phyloP scores from a whole-genome alignment of 2,329 filamentous ascomycete genomes.

The Beauveria australis region DNA sequence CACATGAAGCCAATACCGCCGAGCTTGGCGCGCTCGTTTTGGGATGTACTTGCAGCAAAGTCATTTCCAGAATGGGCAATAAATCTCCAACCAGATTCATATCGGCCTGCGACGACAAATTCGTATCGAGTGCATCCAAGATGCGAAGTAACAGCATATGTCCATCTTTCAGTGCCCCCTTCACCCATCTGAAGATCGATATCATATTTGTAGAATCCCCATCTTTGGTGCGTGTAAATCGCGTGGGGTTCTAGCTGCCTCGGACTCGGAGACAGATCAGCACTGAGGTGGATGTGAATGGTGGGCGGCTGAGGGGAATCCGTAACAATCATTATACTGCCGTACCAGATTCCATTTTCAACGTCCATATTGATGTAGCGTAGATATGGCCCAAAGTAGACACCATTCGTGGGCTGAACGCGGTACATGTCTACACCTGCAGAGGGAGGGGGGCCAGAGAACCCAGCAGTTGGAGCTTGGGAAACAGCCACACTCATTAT shows the following conservation, averaged over 20 bases:
- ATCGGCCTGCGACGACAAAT: slow-evolving; percentile 83
- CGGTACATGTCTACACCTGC: slow-evolving; percentile 93
- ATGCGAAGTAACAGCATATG: slow-evolving; percentile 94
- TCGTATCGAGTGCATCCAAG: slow-evolving; percentile 97
- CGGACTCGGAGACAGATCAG: slow-evolving; percentile 87
- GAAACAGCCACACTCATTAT: slow-evolving; percentile 73
- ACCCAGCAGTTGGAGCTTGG: slow-evolving; percentile 71
- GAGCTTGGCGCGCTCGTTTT: slow-evolving; percentile 75
- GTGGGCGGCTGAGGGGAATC: slow-evolving; percentile 89
- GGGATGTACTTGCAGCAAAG: slow-evolving; percentile 79
- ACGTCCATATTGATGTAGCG: slow-evolving; percentile 97
- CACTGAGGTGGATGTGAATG: slow-evolving; percentile 86
- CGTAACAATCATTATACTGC: slow-evolving; percentile 87
- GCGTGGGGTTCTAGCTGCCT: slow-evolving; percentile 73
- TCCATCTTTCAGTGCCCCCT: slow-evolving; percentile 75
- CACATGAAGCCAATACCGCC: slow-evolving; percentile 95
- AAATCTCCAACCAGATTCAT: slow-evolving; percentile 91
- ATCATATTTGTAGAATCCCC: slow-evolving; percentile 94
- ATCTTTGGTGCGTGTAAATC: slow-evolving; percentile 84
- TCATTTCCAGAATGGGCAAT: slow-evolving; percentile 95
- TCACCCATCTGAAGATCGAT: slow-evolving; percentile 87
- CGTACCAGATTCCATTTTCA: slow-evolving; percentile 82
- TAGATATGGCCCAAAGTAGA: slow-evolving; percentile 95
- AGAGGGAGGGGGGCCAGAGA: slow-evolving; percentile 78
- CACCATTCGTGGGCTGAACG: slow-evolving; percentile 84